A percentile compares a stretch with the other conserved stretches of the same genome.
Evolutionary conservation across 768 basidiomycete genomes (phyloP).

Genomic region (Gelatoporia subvermispora): DNA sequence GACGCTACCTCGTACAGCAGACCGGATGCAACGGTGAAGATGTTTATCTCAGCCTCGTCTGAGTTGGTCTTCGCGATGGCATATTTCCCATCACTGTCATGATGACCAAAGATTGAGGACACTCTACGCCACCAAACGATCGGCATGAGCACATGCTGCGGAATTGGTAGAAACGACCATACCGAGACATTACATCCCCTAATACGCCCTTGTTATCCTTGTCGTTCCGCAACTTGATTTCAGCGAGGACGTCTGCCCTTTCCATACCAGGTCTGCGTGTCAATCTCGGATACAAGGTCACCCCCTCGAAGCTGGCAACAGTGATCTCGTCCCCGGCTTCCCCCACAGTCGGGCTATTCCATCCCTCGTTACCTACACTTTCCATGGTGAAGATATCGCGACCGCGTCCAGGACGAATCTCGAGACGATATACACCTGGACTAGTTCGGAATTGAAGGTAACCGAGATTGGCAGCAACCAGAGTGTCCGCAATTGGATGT

Average conservation of each 20-base stretch:
- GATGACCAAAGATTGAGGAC: constrained; percentile 19
- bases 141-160: neutral
- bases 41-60: constrained; percentile 85
- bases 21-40: constrained; percentile 98
- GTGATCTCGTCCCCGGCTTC: constrained; percentile 71
- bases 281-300: constrained; percentile 83
- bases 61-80: constrained; percentile 8
- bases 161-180: constrained; percentile 12
- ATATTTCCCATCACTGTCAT: constrained; percentile 4
- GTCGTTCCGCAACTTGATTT: constrained; percentile 17
- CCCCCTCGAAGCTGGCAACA: constrained; percentile 84
- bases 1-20: constrained; percentile 82
- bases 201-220: constrained; percentile 37
- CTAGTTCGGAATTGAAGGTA: constrained; percentile 94
- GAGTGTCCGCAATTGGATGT: constrained; percentile 72
- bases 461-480: constrained; percentile 90
- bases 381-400: constrained; percentile 76
- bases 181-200: constrained; percentile 50
- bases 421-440: constrained; percentile 81
- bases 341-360: constrained; percentile 71
- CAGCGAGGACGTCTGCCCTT: constrained; percentile 69
- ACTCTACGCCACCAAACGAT: constrained; percentile 16
- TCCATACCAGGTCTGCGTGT: constrained; percentile 72
- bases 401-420: constrained; percentile 79
- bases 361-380: constrained; percentile 86